A percentile compares a stretch with the other conserved stretches of the same genome.
phyloP scores from a whole-genome alignment of 331 rosid species.

The Rhamnella rubrinervis region DNA sequence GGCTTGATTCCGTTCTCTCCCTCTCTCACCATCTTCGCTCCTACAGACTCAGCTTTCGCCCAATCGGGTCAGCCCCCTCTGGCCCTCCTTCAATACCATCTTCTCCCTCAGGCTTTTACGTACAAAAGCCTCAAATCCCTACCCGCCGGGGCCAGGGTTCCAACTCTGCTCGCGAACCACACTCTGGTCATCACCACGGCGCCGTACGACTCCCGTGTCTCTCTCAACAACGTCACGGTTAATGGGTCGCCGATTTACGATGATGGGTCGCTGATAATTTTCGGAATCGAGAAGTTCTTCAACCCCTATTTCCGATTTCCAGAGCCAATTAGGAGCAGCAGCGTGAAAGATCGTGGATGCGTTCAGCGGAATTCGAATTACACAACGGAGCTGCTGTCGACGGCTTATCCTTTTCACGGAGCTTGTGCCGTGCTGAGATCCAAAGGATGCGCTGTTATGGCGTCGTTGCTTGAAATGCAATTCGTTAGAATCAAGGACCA shows the following conservation, averaged over 20 bases:
- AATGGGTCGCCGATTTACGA: constrained; percentile 25
- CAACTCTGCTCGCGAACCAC: constrained; percentile 35
- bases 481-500: constrained; percentile 22
- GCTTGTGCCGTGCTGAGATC: constrained; percentile 31
- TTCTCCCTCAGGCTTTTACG: constrained; percentile 40
- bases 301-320: constrained; percentile 29
- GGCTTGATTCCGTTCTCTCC: constrained; percentile 4
- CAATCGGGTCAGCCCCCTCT: constrained; percentile 22
- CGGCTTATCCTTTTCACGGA: constrained; percentile 19
- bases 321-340: not conserved
- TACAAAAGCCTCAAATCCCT: constrained; percentile 41
- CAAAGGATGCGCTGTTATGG: constrained; percentile 41
- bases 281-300: constrained; percentile 26
- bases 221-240: constrained; percentile 42
- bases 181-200: constrained; percentile 37
- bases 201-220: constrained; percentile 7
- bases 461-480: constrained; percentile 46
- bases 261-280: constrained; percentile 34
- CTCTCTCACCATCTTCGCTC: constrained; percentile 48
- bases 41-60: constrained; percentile 27
- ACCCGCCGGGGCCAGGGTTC: constrained; percentile 47
- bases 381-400: not conserved
- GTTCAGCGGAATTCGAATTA: not conserved
- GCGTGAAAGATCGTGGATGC: constrained; percentile 21
- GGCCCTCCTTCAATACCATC: constrained; percentile 48